A percentile compares a stretch with the other conserved stretches of the same genome.
phyloP scores from a whole-genome alignment of 768 basidiomycete genomes.

The Phanerodontia chrysosporium region DNA sequence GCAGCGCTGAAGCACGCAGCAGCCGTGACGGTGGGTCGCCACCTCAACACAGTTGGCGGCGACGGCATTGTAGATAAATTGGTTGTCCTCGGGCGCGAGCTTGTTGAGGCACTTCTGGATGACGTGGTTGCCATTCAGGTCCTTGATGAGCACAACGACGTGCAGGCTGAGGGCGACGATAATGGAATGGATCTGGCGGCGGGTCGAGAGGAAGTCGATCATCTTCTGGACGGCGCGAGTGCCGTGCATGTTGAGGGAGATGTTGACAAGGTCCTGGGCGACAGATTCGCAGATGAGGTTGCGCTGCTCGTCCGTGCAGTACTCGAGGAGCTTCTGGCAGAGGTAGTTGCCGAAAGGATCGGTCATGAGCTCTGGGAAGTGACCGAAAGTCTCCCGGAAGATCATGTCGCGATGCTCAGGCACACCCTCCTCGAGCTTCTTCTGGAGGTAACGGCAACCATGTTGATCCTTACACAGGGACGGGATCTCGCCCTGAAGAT shows the following conservation, averaged over 20 bases:
- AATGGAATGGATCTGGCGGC: constrained; percentile 94
- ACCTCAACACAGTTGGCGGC: constrained; percentile 99
- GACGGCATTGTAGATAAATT: constrained; percentile 99
- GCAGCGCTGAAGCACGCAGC: constrained; percentile 96
- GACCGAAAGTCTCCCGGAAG: constrained; percentile 95
- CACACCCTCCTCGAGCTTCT: constrained; percentile 95
- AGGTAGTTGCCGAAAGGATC: constrained; percentile 99
- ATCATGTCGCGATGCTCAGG: constrained; percentile 99
- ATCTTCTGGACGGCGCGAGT: constrained; percentile 99
- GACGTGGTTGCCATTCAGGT: constrained; percentile 94
- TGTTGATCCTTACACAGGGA: constrained; percentile 97
- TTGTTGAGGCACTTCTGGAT: constrained; percentile 99
- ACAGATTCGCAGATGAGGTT: constrained; percentile 97
- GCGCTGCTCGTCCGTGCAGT: constrained; percentile 94
- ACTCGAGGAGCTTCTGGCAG: constrained; percentile 96
- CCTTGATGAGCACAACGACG: constrained; percentile 99
- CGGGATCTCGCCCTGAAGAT: constrained; percentile 92
- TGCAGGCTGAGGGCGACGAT: constrained; percentile 95
- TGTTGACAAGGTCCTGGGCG: constrained; percentile 94
- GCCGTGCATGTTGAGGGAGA: constrained; percentile 99
- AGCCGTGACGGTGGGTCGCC: constrained; percentile 95
- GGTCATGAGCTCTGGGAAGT: constrained; percentile 98
- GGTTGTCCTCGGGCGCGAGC: constrained; percentile 96
- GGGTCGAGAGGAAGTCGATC: constrained; percentile 97
- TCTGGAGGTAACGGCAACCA: constrained; percentile 96